Base-by-base conservation (phyloP, 768 basidiomycete species). In the Strobilomyces dryophilus region DNA sequence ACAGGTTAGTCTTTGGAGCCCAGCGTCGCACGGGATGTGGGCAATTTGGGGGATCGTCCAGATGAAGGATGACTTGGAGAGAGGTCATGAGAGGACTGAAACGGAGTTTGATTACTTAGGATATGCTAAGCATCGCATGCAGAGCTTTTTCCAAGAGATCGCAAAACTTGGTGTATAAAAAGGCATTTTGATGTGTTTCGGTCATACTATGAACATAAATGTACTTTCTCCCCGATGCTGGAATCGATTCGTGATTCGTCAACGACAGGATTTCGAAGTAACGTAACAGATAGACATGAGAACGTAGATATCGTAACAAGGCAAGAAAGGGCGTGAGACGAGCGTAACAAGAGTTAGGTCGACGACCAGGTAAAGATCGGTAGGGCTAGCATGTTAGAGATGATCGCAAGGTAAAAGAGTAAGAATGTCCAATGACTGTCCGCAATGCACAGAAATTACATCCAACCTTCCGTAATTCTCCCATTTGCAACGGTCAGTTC, bases 21-120 rank as follows among this genome's bases (percentile, higher is more conserved):
- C 95, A 11, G 86, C 91, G 5, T 88, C 88, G 20, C 92, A 94
- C 61, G 93, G 81, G 12, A 85, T 88, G 80, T 98, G 95, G 94
- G 84, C 89, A 8, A 73, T 98, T 41, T 99, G 97, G 97, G 93
- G 90, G 8, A 77, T 98, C 57, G 83, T 98, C 5, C 93, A 95
- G 70, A 92, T 91, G 7, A 81, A 81, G 57, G 89, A 92, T 59
- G 81, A 85, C 59, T 57, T 92, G 8, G 79, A 85, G 60, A 77
- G 71, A 17, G 74, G 76, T 37, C 79, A 40, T 15, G 15, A 17
- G 77, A 42, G 73, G 69, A 34, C 14, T 35, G 78, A 83, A 59
- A 80, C 80, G 15, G 95, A 94, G 59, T 98, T 97, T 66, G 89
- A 98, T 71, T 97, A 98, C 70, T 69, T 98, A 56, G 76, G 77